phyloP scores from a whole-genome alignment of 2,329 filamentous ascomycete species.

The Berkeleyomyces rouxiae region DNA sequence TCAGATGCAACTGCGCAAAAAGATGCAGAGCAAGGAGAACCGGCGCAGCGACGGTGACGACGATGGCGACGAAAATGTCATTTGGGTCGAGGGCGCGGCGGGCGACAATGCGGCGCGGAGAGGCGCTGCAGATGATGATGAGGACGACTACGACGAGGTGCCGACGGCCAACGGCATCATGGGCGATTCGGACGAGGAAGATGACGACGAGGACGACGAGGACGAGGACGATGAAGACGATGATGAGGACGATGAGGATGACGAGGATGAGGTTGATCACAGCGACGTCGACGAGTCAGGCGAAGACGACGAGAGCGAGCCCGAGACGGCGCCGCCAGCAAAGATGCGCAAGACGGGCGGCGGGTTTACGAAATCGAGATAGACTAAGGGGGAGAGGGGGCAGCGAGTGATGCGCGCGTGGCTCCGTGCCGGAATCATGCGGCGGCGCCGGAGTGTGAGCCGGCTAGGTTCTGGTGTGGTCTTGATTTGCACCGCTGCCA shows the following conservation, averaged over 20 bases:
- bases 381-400: conserved; percentile 10
- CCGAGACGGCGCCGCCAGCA: conserved; percentile 30
- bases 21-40: conserved; percentile 33
- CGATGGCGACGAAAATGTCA: conserved; percentile 45
- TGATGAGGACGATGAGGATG: conserved; percentile 30
- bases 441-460: not conserved
- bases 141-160: conserved; percentile 39
- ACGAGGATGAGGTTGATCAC: conserved; percentile 43
- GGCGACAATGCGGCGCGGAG: conserved; percentile 18
- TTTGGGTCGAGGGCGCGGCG: conserved; percentile 76
- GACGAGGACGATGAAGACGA: conserved; percentile 28
- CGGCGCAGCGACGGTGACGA: conserved; percentile 26
- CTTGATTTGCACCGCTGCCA: not conserved
- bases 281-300: conserved; percentile 40
- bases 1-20: conserved; percentile 66
- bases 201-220: conserved; percentile 28
- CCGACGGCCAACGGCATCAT: conserved; percentile 36
- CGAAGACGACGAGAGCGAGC: conserved; percentile 39
- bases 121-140: conserved; percentile 31
- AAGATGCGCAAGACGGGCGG: conserved; percentile 28
- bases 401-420: not conserved
- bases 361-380: conserved; percentile 24
- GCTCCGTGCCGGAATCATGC: not conserved
- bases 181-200: conserved; percentile 42
- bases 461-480: not conserved